Evolutionary conservation across 305 asterid species (phyloP), one percentile per base, ranked within the genome.

Genomic region (Plantago lanceolata): DNA sequence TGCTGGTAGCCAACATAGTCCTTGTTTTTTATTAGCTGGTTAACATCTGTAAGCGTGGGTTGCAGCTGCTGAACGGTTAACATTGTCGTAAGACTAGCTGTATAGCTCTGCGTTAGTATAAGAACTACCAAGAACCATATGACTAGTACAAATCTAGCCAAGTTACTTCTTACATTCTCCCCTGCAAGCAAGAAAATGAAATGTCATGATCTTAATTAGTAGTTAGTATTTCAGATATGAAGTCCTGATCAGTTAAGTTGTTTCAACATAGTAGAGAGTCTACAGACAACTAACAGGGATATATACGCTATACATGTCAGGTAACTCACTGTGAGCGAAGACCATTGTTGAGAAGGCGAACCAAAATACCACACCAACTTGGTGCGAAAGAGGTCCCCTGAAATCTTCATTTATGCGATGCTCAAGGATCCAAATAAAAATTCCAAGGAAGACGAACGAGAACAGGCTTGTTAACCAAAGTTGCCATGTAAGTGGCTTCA

Each of bases 291-390:
- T 35, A 0, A 40, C 45, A 40, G 2, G 45, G 11, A 40, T 40
- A 12, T 9, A 40, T 11, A 3, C 3, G 11, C 11, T 9, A 5
- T 5, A 29, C 3, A 2, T 33, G 40, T 33, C 44, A 37, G 44
- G 44, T 8, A 40, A 50, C 77, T 83, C 76, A 83, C 94, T 81
- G 0, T 85, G 90, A 47, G 95, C 76, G 47, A 82, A 83, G 43
- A 81, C 85, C 82, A 88, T 76, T 31, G 94, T 83, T 51, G 90
- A 85, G 78, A 83, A 82, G 64, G 85, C 63, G 54, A 85, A 83
- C 89, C 87, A 83, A 71, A 88, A 72, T 24, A 76, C 65, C 76
- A 60, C 72, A 74, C 96, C 93, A 33, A 78, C 68, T 79, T 85
- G 91, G 57, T 85, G 73, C 71, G 69, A 52, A 70, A 59, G 59